Evolutionary conservation across 257 asterid genomes (phyloP), one percentile per base, ranked within the genome.

Genomic region (Misopates orontium): DNA sequence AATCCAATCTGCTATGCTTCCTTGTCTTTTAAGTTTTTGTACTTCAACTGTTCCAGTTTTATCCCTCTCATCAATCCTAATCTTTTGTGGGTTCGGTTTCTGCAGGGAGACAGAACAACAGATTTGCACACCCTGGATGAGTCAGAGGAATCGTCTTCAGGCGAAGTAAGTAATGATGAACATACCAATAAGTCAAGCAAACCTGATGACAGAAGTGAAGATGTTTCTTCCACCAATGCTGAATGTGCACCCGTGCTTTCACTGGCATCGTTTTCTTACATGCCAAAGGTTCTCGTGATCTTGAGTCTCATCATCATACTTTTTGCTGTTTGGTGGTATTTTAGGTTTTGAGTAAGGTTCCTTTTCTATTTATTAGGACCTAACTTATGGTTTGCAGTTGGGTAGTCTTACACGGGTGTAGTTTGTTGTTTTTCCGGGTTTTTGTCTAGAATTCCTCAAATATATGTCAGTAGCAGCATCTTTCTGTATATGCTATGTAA

Each of bases 71-170:
- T 9, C 42, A 48, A 16, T 45, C 40, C 52, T 66, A 45, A 64
- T 21, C 16, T 55, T 58, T n/a, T 28, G 8, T 41, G 4, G 15
- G 15, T 23, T 59, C 70, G 56, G 77, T 14, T 73, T 75, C 42
- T 76, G 76, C 95, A 92, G 97, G 90, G 64, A 24, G 81, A 72
- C 32, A 69, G 70, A 64, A 75, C 55, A 57, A 66, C 66, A 9
- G 17, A 57, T 45, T 28, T 22, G 52, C 45, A 18, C 18, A 10
- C 64, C n/a, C 41, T 25, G 17, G 78, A 70, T 44, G 78, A 71
- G 70, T 21, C 18, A 1, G 50, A 66, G 71, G 77, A 70, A 64
- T 40, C 63, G 59, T 53, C 68, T 48, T 60, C 60, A 19, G 49
- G 65, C 25, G 64, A 67, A 57, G 50, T 44, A 28, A 55, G 23